Conservation (phyloP, 495 filamentous ascomycete species). For the Jackrogersella minutella region DNA sequence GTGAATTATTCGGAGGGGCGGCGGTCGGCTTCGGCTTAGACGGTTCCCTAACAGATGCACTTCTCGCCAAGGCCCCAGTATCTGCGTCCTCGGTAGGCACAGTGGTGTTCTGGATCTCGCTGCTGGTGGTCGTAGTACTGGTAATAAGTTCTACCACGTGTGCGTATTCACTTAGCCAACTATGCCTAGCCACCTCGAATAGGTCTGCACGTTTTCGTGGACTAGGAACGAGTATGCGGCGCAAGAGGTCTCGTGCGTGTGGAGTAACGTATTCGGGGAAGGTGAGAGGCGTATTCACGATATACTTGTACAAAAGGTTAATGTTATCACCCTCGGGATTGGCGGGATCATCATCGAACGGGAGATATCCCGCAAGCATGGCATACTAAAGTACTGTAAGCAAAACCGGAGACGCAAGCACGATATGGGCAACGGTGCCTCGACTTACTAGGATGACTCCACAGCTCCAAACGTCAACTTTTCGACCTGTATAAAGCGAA, state of each 20-base stretch:
- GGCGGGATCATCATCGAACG: constrained; percentile 97
- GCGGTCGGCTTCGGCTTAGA: constrained; percentile 69
- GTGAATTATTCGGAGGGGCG: constrained; percentile 70
- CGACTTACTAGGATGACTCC: constrained; percentile 93
- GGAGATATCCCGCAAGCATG: constrained; percentile 98
- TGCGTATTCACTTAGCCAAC: constrained; percentile 96
- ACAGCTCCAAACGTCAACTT: constrained; percentile 99
- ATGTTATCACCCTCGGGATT: constrained; percentile 99
- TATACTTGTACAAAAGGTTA: constrained; percentile 99
- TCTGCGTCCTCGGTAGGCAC: constrained; percentile 73
- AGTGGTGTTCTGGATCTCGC: constrained; percentile 85
- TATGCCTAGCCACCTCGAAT: constrained; percentile 97
- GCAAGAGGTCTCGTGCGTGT: constrained; percentile 90
- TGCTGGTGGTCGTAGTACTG: constrained; percentile 86
- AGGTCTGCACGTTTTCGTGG: constrained; percentile 93
- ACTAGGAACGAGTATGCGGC: constrained; percentile 95
- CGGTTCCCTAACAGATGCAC: constrained; percentile 90
- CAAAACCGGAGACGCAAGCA: constrained; percentile 29
- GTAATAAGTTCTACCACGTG: constrained; percentile 96
- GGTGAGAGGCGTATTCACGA: constrained; percentile 94
- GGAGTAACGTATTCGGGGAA: constrained; percentile 99
- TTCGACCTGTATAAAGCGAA: constrained; percentile 94
- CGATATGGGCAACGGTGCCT: not conserved
- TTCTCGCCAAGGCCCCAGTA: constrained; percentile 74
- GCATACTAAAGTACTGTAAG: constrained; percentile 73